Conservation (phyloP, 177 flowering plant species). For the Vitis hybrid region DNA sequence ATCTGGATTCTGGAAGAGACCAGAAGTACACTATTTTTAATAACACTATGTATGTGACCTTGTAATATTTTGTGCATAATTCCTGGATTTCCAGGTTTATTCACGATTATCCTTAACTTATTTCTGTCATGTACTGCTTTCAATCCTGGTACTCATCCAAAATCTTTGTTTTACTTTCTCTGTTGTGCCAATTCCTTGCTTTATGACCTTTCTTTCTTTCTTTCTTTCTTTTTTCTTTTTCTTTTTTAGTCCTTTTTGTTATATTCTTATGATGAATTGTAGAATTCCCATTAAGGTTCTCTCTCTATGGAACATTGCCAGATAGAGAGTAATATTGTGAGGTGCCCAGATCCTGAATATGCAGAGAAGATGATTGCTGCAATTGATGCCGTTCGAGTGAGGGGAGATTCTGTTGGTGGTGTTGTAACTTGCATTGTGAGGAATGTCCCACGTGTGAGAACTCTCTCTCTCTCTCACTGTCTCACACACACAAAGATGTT, state of each 20-base stretch:
- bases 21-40: too few species aligned
- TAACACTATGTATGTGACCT: too few species aligned
- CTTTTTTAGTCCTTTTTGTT: background rate
- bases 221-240: background rate
- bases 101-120: too few species aligned
- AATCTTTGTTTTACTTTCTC: too few species aligned
- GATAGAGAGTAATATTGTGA: constrained; percentile 91
- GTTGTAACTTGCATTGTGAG: constrained; percentile 94
- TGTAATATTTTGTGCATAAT: too few species aligned
- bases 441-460: constrained; percentile 83
- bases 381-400: constrained; percentile 79
- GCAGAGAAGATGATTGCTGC: constrained; percentile 99
- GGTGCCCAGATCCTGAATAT: constrained; percentile 95
- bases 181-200: too few species aligned
- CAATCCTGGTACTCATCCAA: too few species aligned
- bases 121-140: too few species aligned
- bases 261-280: background rate
- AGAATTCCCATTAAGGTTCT: background rate
- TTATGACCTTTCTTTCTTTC: too few species aligned
- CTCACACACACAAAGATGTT: background rate
- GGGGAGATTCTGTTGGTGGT: constrained; percentile 94
- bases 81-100: too few species aligned
- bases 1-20: too few species aligned
- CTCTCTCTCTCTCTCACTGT: constrained; percentile 11
- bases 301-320: constrained; percentile 27